These are phyloP conservation scores for Annulohypoxylon nitens DNA, from an alignment of 495 filamentous ascomycete species.

Conservation along the genomic window DNA sequence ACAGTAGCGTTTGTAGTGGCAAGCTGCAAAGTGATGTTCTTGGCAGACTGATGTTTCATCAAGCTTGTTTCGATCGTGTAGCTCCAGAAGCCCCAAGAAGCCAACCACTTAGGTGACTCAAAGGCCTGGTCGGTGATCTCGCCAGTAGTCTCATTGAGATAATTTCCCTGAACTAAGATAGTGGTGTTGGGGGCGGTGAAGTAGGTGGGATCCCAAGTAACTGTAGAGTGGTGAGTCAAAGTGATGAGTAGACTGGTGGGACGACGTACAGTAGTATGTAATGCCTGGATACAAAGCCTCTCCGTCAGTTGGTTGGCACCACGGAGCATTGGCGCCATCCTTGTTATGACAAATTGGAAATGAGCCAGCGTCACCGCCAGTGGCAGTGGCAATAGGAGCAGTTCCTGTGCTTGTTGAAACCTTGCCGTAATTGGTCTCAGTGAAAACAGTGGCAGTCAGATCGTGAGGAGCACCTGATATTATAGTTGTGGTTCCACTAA, in stretches of 20 bases:
- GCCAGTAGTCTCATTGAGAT: conserved; percentile 51
- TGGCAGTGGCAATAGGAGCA: conserved; percentile 49
- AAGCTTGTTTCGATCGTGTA: conserved; percentile 51
- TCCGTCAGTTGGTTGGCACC: conserved; percentile 55
- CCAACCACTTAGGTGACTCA: conserved; percentile 48
- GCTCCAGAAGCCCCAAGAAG: conserved; percentile 59
- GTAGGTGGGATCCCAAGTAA: conserved; percentile 61
- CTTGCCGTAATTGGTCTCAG: conserved; percentile 49
- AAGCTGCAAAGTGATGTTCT: conserved; percentile 59
- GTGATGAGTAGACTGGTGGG: background rate
- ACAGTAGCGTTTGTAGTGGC: conserved; percentile 45
- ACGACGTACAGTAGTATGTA: conserved; percentile 56
- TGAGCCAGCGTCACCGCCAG: conserved; percentile 48
- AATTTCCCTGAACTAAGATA: conserved; percentile 54
- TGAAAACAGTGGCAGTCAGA: conserved; percentile 58
- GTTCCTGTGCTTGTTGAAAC: conserved; percentile 50
- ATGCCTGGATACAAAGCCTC: conserved; percentile 51
- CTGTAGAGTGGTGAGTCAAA: conserved; percentile 43
- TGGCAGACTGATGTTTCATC: conserved; percentile 46
- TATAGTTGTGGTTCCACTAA: conserved; percentile 55
- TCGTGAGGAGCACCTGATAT: conserved; percentile 57
- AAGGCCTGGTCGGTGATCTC: conserved; percentile 54
- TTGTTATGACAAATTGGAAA: conserved; percentile 56
- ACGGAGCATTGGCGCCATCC: conserved; percentile 55
- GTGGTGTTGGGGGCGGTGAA: conserved; percentile 55